Base-by-base conservation (phyloP, 441 rosid species). In the Gossypium aridum region DNA sequence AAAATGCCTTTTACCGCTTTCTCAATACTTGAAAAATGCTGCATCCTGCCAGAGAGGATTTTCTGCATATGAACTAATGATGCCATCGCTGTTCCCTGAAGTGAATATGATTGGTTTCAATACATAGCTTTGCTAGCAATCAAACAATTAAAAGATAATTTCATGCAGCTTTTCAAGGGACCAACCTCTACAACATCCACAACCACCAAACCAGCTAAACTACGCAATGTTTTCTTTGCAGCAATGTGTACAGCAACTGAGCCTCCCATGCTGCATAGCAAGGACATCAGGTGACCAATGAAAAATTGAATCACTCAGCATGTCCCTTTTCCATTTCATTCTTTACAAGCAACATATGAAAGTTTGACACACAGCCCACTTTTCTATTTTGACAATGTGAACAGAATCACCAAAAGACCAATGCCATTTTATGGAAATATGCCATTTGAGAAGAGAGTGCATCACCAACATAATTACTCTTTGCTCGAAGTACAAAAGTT, bases 211-310 rank as follows among this genome's bases (percentile, higher is more conserved):
- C 99, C 99, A 70, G 93, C 90, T 89, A 96, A 85, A 81, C 80
- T 89, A 73, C 77, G 83, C 47, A 93, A 83, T 51, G 76, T 78
- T 85, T 87, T 96, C 83, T 79, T 90, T 16, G 97, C 97, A 75
- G 99, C 96, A 78, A 96, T 89, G 78, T 96, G 98, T 68, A 96
- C 91, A 64, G 97, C 97, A n/a, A 96, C 94, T 7, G 99, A 92
- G 39, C 98, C 99, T 75, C 99, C 99, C 98, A 96, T 92, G 85
- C 99, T 96, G 85, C 64, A 77, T 69, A 76, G 51, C 37, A 59
- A 75, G 47, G 75, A 66, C 28, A 76, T 39, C 23, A 53, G 37
- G 56, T 26, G 31, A 65, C 49, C 13, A 55, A 16, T 7, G 26
- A 64, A 37, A 64, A 26, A 28, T 17, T 62, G n/a, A 14, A 34